phyloP scores from a whole-genome alignment of 495 filamentous ascomycete species.

The Corynascus novoguineensis region DNA sequence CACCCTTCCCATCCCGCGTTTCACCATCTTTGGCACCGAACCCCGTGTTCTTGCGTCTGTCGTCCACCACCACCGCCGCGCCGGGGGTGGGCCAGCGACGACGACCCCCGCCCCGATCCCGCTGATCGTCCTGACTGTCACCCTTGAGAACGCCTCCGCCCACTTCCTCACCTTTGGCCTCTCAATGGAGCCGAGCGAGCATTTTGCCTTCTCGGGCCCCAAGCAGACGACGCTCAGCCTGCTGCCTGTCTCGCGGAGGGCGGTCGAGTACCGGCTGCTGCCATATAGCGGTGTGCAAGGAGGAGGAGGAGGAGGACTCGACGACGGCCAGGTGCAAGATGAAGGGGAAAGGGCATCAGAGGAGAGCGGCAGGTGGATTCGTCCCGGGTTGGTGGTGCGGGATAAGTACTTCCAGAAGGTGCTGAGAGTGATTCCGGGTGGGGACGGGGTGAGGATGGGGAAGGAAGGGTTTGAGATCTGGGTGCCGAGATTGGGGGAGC shows the following conservation, averaged over 20 bases:
- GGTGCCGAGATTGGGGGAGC: conserved; percentile 36
- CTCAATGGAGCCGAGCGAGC: conserved; percentile 84
- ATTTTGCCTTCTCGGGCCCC: conserved; percentile 88
- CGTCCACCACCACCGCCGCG: conserved; percentile 32
- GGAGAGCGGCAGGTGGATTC: conserved; percentile 61
- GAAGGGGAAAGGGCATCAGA: neutral
- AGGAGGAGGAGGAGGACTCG: neutral
- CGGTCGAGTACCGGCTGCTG: conserved; percentile 64
- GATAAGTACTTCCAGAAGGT: conserved; percentile 89
- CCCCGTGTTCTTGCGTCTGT: conserved; percentile 77
- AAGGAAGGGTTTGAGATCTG: conserved; percentile 68
- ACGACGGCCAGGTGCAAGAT: neutral
- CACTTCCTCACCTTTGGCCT: conserved; percentile 91
- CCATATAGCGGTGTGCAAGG: conserved; percentile 30
- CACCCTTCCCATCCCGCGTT: conserved; percentile 65
- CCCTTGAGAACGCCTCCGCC: conserved; percentile 87
- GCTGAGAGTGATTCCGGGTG: conserved; percentile 60
- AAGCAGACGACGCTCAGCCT: conserved; percentile 73
- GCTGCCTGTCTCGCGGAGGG: conserved; percentile 68
- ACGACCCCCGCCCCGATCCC: conserved; percentile 17
- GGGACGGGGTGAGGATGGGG: conserved; percentile 64
- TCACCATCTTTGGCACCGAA: conserved; percentile 73
- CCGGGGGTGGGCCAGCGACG: neutral
- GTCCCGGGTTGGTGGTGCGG: conserved; percentile 63
- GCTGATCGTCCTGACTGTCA: conserved; percentile 48